Conservation (phyloP, 2,329 filamentous ascomycete species). For the Fusarium sp. region DNA sequence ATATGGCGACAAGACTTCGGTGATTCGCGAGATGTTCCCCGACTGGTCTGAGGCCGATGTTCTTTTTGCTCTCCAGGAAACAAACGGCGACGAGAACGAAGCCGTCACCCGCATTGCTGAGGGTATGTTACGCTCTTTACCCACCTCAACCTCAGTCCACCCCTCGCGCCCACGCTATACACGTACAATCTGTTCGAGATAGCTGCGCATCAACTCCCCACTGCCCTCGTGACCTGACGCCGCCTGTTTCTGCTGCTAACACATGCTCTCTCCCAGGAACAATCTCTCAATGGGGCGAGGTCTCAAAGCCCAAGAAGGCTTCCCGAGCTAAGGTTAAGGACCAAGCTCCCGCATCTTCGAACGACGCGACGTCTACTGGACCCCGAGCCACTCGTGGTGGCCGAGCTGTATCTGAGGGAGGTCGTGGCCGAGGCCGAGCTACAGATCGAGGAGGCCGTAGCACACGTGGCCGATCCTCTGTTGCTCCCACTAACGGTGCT, state of each 20-base stretch:
- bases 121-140: conserved; percentile 60
- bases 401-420: conserved; percentile 69
- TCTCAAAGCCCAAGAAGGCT: conserved; percentile 83
- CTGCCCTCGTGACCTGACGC: not conserved
- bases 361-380: conserved; percentile 56
- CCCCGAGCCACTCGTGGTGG: conserved; percentile 66
- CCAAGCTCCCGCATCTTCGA: conserved; percentile 61
- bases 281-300: conserved; percentile 86
- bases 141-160: conserved; percentile 17
- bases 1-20: conserved; percentile 80
- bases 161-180: conserved; percentile 28
- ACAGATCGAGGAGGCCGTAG: conserved; percentile 70
- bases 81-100: conserved; percentile 78
- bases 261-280: conserved; percentile 62
- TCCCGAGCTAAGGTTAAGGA: conserved; percentile 79
- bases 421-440: conserved; percentile 69
- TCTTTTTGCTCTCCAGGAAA: conserved; percentile 91
- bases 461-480: conserved; percentile 70
- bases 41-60: conserved; percentile 97
- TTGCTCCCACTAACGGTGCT: conserved; percentile 68
- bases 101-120: conserved; percentile 83
- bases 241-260: conserved; percentile 42
- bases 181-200: conserved; percentile 8
- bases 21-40: conserved; percentile 92
- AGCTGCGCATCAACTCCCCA: conserved; percentile 6